A percentile compares a stretch with the other conserved stretches of the same genome.
These are phyloP conservation scores for Cymbopogon citratus DNA, from an alignment of 176 grass and related monocot species.

Conservation along the genomic window DNA sequence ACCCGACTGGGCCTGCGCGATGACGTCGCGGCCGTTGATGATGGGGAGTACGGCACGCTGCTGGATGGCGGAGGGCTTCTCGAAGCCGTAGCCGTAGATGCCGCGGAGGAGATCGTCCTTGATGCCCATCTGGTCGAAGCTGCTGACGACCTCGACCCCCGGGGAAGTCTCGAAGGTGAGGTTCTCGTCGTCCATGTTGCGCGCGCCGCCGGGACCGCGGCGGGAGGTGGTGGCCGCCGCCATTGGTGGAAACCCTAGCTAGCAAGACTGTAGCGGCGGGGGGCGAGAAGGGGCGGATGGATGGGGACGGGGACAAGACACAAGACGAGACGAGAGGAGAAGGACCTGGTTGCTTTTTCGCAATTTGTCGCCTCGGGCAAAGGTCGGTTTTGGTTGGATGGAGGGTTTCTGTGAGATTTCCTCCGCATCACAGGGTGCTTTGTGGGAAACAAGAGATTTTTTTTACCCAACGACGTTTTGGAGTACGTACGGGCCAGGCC, in stretches of 20 bases:
- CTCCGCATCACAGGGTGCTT: neutral
- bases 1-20: conserved; percentile 93
- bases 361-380: neutral
- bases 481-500: neutral
- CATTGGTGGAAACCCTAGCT: conserved; percentile 29
- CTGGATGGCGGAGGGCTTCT: conserved; percentile 99
- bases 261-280: neutral
- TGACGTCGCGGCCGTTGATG: conserved; percentile 79
- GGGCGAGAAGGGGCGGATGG: neutral
- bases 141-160: conserved; percentile 71
- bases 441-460: neutral
- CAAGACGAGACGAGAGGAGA: neutral
- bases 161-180: conserved; percentile 85
- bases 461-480: neutral
- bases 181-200: conserved; percentile 65
- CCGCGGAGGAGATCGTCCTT: conserved; percentile 87
- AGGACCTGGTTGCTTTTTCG: neutral
- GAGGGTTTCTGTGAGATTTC: neutral
- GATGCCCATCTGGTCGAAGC: conserved; percentile 95
- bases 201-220: conserved; percentile 37
- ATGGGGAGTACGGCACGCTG: conserved; percentile 93
- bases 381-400: neutral
- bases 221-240: conserved; percentile 40
- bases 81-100: conserved; percentile 91
- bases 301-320: neutral